These are phyloP conservation scores for Quercus lobata DNA, from an alignment of 331 rosid species.

Conservation along the genomic window DNA sequence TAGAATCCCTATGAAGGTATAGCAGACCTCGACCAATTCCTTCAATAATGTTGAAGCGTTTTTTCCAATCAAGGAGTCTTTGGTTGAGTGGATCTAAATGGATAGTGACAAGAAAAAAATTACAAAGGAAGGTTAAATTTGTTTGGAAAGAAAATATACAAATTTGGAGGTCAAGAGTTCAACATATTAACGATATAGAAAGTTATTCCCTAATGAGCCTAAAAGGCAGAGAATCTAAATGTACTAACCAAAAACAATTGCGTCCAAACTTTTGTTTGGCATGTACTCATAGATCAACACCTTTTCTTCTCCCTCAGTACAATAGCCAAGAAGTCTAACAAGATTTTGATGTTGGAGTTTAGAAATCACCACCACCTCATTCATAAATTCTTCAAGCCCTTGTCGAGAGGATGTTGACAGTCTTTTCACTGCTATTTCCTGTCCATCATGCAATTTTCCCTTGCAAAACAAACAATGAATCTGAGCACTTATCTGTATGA, in stretches of 20 bases:
- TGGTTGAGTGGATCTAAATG: neutral
- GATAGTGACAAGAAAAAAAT: neutral
- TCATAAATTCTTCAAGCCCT: slow-evolving; percentile 41
- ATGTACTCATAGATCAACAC: slow-evolving; percentile 42
- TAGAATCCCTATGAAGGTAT: neutral
- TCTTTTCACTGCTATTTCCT: slow-evolving; percentile 39
- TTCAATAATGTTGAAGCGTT: slow-evolving; percentile 1
- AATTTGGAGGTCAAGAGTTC: no score
- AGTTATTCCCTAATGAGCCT: no score
- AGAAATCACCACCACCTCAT: slow-evolving; percentile 36
- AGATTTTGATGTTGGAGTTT: slow-evolving; percentile 46
- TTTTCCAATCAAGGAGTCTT: neutral
- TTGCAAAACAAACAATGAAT: no score
- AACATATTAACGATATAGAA: no score
- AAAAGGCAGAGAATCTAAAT: neutral
- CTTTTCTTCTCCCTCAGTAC: slow-evolving; percentile 38
- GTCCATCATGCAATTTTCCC: no score
- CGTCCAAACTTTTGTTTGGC: slow-evolving; percentile 43
- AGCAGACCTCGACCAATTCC: neutral
- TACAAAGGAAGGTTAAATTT: no score
- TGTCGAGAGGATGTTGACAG: slow-evolving; percentile 38
- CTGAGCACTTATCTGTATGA: no score
- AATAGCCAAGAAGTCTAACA: slow-evolving; percentile 36
- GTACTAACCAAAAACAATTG: slow-evolving; percentile 30
- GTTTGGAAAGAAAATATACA: no score